Evolutionary conservation across 768 basidiomycete genomes (phyloP).

Genomic region (Suillus plorans): DNA sequence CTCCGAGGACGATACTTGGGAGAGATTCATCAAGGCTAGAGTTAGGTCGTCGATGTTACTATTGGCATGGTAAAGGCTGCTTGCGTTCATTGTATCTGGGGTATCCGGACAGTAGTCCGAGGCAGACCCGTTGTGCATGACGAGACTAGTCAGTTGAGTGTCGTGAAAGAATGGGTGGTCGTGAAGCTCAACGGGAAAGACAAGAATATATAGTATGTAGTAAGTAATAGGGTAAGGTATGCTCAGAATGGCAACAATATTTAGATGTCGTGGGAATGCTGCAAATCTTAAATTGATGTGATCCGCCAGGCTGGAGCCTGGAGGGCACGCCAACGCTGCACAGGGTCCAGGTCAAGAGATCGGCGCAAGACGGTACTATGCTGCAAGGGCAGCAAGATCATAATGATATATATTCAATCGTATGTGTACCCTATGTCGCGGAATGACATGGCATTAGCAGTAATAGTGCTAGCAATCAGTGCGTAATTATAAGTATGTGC

Average conservation of each 20-base stretch:
- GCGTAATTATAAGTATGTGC: conserved; percentile 14
- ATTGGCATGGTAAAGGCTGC: conserved; percentile 51
- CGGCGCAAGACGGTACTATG: background rate
- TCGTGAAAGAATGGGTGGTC: conserved; percentile 3
- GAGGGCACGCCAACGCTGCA: background rate
- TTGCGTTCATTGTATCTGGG: conserved; percentile 51
- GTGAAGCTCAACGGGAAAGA: background rate
- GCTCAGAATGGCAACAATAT: background rate
- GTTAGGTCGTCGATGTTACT: conserved; percentile 81
- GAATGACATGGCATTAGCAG: background rate
- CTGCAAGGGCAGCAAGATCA: background rate
- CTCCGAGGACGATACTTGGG: conserved; percentile 74
- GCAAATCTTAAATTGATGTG: background rate
- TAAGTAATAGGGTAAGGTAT: conserved; percentile 6
- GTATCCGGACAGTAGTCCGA: conserved; percentile 39
- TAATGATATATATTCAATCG: conserved; percentile 1
- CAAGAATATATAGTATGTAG: conserved; percentile 7
- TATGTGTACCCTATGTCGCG: conserved; percentile 1
- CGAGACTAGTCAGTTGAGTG: conserved; percentile 1
- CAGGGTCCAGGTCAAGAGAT: background rate
- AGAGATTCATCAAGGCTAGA: conserved; percentile 67
- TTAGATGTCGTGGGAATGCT: background rate
- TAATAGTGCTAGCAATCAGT: conserved; percentile 1
- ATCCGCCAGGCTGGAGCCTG: background rate
- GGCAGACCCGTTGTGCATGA: conserved; percentile 22